Percentiles rank a stretch among this genome's conserved stretches.
Evolutionary conservation across 768 basidiomycete species (phyloP).

Genomic region (Mycena belliarum): DNA sequence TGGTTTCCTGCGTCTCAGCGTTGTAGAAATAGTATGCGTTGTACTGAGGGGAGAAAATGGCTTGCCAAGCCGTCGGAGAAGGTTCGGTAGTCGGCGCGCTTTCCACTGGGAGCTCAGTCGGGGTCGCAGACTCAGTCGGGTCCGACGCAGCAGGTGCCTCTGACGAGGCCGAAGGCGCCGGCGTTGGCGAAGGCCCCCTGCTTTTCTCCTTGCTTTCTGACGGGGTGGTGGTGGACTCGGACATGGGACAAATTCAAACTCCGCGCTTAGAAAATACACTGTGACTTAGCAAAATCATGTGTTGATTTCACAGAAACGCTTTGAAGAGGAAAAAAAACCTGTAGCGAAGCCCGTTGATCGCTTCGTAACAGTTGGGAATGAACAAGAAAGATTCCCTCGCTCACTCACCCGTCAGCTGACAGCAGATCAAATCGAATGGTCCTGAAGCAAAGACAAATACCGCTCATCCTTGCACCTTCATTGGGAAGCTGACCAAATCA

Average conservation of each 20-base stretch:
- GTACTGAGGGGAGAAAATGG: conserved; percentile 75
- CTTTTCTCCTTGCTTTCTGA: conserved; percentile 7
- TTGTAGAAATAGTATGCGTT: conserved; percentile 89
- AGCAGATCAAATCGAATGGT: too few relatives aligned
- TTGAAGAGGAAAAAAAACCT: too few relatives aligned
- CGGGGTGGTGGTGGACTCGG: conserved; percentile 4
- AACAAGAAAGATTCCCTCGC: too few relatives aligned
- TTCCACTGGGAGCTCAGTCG: conserved; percentile 13
- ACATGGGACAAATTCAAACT: conserved; percentile 15
- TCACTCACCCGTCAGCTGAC: too few relatives aligned
- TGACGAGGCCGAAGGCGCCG: conserved; percentile 14
- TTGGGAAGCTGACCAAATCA: too few relatives aligned
- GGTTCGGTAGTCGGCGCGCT: conserved; percentile 15
- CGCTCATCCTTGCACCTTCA: too few relatives aligned
- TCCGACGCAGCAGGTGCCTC: conserved; percentile 14
- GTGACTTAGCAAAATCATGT: not conserved
- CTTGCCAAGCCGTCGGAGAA: conserved; percentile 61
- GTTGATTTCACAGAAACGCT: too few relatives aligned
- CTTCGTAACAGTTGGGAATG: too few relatives aligned
- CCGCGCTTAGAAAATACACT: too few relatives aligned
- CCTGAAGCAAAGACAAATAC: too few relatives aligned
- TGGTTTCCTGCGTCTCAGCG: conserved; percentile 71
- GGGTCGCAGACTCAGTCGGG: conserved; percentile 2
- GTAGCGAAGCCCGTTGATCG: too few relatives aligned
- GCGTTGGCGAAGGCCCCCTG: conserved; percentile 14